A percentile compares a stretch with the other conserved stretches of the same genome.
Evolutionary conservation across 495 filamentous ascomycete genomes (phyloP).

Genomic region (Pyrenopolyporus hunteri): DNA sequence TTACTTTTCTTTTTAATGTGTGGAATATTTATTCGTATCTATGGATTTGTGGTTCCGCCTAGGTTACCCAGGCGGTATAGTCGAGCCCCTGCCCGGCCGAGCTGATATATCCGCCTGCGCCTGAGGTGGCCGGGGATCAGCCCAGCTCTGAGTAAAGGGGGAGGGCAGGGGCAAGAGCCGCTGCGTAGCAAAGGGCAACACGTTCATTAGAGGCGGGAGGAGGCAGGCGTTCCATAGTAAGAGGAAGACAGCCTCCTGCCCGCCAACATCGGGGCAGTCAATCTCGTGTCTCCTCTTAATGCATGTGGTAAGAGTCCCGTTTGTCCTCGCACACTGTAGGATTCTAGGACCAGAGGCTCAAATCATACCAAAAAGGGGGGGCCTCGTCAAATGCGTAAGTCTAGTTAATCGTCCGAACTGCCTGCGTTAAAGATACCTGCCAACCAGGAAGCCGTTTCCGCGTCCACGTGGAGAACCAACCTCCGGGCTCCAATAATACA

Average conservation of each 20-base stretch:
- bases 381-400: conserved; percentile 12
- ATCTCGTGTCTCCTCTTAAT: conserved; percentile 5
- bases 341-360: too few relatives aligned
- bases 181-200: too few relatives aligned
- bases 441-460: not conserved
- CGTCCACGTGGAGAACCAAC: conserved; percentile 2
- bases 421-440: conserved; percentile 17
- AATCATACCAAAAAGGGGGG: too few relatives aligned
- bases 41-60: not conserved
- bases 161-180: not conserved
- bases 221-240: not conserved
- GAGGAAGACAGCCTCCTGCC: not conserved
- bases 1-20: too few relatives aligned
- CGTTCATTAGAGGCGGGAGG: not conserved
- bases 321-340: not conserved
- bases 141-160: not conserved
- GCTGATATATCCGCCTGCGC: not conserved
- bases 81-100: not conserved
- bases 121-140: not conserved
- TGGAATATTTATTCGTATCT: conserved; percentile 13
- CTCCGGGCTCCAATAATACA: not conserved
- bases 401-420: conserved; percentile 7
- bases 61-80: not conserved
- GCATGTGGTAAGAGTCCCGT: conserved; percentile 1
- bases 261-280: not conserved